A percentile compares a stretch with the other conserved stretches of the same genome.
These are phyloP conservation scores for Stevia rebaudiana DNA, from an alignment of 140 eudicot species.

Conservation along the genomic window DNA sequence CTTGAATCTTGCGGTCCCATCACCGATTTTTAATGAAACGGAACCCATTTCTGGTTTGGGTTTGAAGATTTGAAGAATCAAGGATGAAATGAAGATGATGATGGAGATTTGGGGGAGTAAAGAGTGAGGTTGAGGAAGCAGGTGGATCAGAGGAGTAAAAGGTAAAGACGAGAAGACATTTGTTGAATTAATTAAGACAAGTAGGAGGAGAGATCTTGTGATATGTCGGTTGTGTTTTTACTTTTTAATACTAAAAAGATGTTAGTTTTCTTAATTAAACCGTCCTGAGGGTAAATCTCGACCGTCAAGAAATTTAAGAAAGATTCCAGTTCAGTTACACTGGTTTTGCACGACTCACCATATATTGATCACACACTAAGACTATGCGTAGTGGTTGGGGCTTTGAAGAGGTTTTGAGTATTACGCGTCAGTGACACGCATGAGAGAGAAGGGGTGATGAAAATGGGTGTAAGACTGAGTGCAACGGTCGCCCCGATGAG, in stretches of 20 bases:
- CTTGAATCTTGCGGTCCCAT: constrained; percentile 95
- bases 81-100: constrained; percentile 9
- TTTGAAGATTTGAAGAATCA: constrained; percentile 23
- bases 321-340: no score
- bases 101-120: neutral
- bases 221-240: constrained; percentile 35
- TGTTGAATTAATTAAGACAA: constrained; percentile 27
- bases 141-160: constrained; percentile 14
- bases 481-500: no score
- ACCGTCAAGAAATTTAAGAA: no score
- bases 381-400: no score
- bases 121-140: constrained; percentile 30
- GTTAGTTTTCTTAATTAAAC: neutral
- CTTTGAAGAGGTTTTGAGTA: no score
- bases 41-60: constrained; percentile 57
- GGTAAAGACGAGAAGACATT: constrained; percentile 19
- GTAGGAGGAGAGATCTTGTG: constrained; percentile 32
- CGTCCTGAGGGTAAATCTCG: no score
- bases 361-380: no score
- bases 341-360: no score
- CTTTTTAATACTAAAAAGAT: constrained; percentile 17
- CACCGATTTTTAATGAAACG: constrained; percentile 89
- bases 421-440: no score
- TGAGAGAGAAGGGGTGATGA: no score
- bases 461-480: no score